Conservation (phyloP, 2,329 filamentous ascomycete species). For the Verticillium tricorpus region DNA sequence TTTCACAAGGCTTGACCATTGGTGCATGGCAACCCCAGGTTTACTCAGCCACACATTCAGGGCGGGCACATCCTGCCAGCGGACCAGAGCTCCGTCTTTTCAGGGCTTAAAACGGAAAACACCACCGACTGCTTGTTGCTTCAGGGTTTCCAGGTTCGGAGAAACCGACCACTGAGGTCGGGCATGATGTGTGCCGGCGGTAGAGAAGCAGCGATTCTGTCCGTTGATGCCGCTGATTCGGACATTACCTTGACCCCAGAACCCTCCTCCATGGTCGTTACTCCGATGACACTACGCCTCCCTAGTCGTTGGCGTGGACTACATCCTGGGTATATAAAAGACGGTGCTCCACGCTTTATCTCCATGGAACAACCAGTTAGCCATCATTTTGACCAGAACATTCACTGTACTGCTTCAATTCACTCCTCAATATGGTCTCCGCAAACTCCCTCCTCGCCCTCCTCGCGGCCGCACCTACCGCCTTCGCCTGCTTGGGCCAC, state of each 20-base stretch:
- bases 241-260: neutral
- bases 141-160: neutral
- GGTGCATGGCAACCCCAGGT: neutral
- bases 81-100: neutral
- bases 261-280: neutral
- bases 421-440: neutral
- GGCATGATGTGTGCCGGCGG: neutral
- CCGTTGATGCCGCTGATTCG: neutral
- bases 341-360: neutral
- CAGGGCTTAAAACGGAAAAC: neutral
- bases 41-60: neutral
- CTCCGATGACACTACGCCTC: neutral
- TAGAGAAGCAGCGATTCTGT: neutral
- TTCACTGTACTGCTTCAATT: neutral
- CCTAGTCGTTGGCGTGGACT: neutral
- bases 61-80: neutral
- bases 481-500: slow-evolving; percentile 20
- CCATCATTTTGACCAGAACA: neutral
- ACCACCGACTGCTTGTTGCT: neutral
- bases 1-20: neutral
- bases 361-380: neutral
- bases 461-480: neutral
- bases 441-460: neutral
- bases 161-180: neutral
- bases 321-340: neutral